Evolutionary conservation across 2,329 filamentous ascomycete genomes (phyloP).

Genomic region (Setomelanomma holmii): DNA sequence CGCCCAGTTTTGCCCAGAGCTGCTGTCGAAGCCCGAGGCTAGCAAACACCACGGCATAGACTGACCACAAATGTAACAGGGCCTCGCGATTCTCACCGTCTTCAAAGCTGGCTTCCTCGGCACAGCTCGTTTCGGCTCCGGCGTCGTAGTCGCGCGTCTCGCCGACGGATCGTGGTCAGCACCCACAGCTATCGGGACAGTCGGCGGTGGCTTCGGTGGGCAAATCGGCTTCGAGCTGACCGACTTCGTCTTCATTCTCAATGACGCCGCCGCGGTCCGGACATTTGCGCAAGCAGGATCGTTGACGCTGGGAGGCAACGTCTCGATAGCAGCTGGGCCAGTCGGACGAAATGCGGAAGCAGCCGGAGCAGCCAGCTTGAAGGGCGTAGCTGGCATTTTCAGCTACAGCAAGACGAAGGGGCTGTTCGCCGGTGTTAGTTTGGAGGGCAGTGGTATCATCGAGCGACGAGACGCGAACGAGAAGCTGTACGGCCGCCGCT

Average conservation of each 20-base stretch:
- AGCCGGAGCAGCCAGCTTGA: conserved; percentile 89
- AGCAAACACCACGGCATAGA: neutral
- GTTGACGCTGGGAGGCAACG: conserved; percentile 92
- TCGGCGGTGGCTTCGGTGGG: conserved; percentile 82
- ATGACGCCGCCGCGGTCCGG: conserved; percentile 86
- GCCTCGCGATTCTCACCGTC: conserved; percentile 84
- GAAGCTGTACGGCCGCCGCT: conserved; percentile 86
- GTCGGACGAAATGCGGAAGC: conserved; percentile 95
- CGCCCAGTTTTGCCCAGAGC: conserved; percentile 12
- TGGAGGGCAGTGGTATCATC: conserved; percentile 92
- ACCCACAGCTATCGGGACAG: conserved; percentile 79
- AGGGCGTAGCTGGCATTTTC: conserved; percentile 89
- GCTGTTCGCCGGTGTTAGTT: conserved; percentile 90
- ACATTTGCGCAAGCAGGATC: conserved; percentile 93
- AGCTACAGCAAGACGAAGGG: conserved; percentile 98
- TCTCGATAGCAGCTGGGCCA: conserved; percentile 92
- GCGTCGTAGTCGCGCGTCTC: conserved; percentile 80
- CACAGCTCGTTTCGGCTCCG: conserved; percentile 80
- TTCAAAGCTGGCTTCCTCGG: conserved; percentile 88
- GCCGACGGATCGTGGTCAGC: conserved; percentile 82
- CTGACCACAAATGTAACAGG: conserved; percentile 53
- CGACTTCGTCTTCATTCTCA: conserved; percentile 98
- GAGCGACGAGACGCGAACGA: conserved; percentile 97
- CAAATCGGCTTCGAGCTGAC: conserved; percentile 89
- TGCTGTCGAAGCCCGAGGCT: conserved; percentile 2